Evolutionary conservation across 305 asterid genomes (phyloP).

Genomic region (Galium porrigens): DNA sequence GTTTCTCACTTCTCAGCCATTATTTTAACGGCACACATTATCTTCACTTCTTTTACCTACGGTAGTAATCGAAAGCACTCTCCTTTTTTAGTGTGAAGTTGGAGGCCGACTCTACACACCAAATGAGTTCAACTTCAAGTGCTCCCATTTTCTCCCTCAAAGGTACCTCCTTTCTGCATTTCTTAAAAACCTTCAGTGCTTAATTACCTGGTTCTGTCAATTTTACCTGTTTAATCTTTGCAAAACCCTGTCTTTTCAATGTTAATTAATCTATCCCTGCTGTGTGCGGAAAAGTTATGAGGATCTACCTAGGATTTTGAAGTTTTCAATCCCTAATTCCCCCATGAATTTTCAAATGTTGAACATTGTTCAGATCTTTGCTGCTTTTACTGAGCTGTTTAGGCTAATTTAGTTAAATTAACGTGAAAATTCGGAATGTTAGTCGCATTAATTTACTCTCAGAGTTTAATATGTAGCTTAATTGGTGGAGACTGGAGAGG

Average conservation of each 20-base stretch:
- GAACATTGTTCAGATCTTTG: conserved; percentile 10
- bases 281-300: not conserved
- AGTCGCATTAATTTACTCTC: conserved; percentile 9
- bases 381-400: conserved; percentile 8
- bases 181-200: not conserved
- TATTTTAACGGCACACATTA: not conserved
- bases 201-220: conserved; percentile 14
- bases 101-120: not conserved
- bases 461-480: conserved; percentile 9
- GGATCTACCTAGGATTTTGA: not conserved
- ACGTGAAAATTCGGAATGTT: conserved; percentile 7
- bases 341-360: not conserved
- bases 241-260: not conserved
- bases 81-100: not conserved
- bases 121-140: not conserved
- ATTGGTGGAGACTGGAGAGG: conserved; percentile 13
- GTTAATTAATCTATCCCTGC: not conserved
- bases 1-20: not conserved
- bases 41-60: not conserved
- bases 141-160: conserved; percentile 15
- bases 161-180: conserved; percentile 21
- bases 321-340: conserved; percentile 6
- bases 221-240: not conserved
- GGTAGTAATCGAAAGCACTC: not conserved
- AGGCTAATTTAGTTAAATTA: not conserved